Base-by-base conservation (phyloP, 2,329 filamentous ascomycete species). In the Zymoseptoria brevis region DNA sequence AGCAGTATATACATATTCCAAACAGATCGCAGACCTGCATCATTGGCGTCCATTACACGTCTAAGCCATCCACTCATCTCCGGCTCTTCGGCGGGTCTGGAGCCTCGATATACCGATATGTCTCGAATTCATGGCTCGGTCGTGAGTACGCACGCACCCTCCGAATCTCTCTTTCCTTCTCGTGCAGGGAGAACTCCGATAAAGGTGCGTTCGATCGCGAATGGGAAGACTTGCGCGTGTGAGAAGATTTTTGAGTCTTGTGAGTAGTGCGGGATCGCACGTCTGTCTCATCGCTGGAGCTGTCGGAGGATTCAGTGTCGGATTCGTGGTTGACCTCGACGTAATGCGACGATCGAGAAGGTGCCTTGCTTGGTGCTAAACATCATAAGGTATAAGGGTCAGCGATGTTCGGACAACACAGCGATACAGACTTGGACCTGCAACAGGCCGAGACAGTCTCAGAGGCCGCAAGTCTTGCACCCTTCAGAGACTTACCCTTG, bases 21-120 rank as follows among this genome's bases (percentile, higher is more conserved):
- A 16, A 41, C 9, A 29, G 26, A 29, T 8, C 26, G 7, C 26
- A 29, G 26, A 8, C 26, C 26, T 8, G 5, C 35, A 45, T n/a
- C 13, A 45, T 45, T n/a, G n/a, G 16, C 13, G 2, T 16, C 13
- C 35, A 45, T 45, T 7, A 16, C 35, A 13, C 35, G 16, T 45
- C 35, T 16, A 16, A 4, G 35, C 35, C 35, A 7, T n/a, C 35
- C 35, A n/a, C 13, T 45, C 35, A 45, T 45, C 35, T 52, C 41
- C 53, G 62, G 70, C 62, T 69, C 70, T 50, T 51, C 22, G 64
- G 70, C 55, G 56, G 63, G 24, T 65, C 68, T 64, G 58, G 65
- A 19, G 68, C 71, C 66, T 79, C 75, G 6, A 80, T 74, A 62
- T 80, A 79, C 50, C 77, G 69, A 62, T 75, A 79, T 45, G 75